Evolutionary conservation across 1,284 basidiomycete species (phyloP), one percentile per base, ranked within the genome.

Genomic region (Cryptococcus neoformans): DNA sequence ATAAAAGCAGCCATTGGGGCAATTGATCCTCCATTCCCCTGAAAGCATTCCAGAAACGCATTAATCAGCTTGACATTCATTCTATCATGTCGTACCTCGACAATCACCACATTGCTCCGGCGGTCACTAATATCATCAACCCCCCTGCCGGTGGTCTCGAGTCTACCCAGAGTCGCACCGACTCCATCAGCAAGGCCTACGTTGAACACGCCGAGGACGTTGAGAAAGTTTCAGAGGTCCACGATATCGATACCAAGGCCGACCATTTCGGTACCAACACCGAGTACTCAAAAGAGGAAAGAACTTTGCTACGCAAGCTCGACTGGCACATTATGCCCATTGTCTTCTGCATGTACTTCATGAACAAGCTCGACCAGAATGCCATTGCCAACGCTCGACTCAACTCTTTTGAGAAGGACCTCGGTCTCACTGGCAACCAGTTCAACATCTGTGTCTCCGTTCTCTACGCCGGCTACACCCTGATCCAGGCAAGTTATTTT

Each of bases 381-480:
- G 64, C 62, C 44, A 62, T 68, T 17, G 65, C 64, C 10, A 59
- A 63, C 35, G 67, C 69, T 12, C 60, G 67, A 37, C 56, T 68
- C 51, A 62, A 61, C 47, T 61, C 59, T 8, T 51, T 68, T 10
- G 55, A 61, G 34, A 57, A 61, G 21, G 70, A 75, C 47, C 65
- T 76, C 37, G 49, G 57, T 28, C 60, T 75, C 28, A 62, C 14
- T 44, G 58, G 67, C 44, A 56, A 60, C 4, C 59, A 66, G 54
- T 71, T 66, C 57, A 64, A 64, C 53, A 70, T 70, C 0, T 66
- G 64, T 37, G 62, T 77, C 16, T 67, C 65, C 2, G 70, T 78
- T 42, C 70, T 77, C 36, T 78, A 66, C 51, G 70, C 68, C 8
- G 69, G 72, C 12, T 76, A 77, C 57, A 68, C 69, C 46, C 50